Base-by-base conservation (phyloP, 2,329 filamentous ascomycete species). In the Bretziella fagacearum region DNA sequence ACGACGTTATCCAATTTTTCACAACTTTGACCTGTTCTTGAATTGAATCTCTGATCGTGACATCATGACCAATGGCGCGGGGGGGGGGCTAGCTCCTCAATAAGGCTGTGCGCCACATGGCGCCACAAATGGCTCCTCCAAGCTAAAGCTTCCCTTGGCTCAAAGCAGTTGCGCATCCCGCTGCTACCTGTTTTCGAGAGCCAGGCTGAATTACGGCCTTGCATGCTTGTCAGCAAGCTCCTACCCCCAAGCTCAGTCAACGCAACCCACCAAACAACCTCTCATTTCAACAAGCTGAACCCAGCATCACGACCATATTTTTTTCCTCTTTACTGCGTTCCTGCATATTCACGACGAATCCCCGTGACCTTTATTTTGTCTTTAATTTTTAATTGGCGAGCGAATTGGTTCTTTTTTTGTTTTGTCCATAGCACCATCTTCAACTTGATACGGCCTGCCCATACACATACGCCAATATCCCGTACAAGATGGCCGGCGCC, bases 401-500 rank as follows among this genome's bases (percentile, higher is more conserved):
- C 33, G 41, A 32, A 33, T 33, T 44, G 22, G 20, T 23, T 36
- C 27, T n/a, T n/a, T n/a, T n/a, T n/a, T n/a, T n/a, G n/a, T n/a
- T n/a, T n/a, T n/a, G n/a, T n/a, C n/a, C n/a, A n/a, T n/a, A n/a
- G n/a, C n/a, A n/a, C n/a, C n/a, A n/a, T n/a, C n/a, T n/a, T n/a
- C n/a, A n/a, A n/a, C n/a, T n/a, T n/a, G n/a, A 23, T 23, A 30
- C 44, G 30, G 15, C 32, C 5, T 11, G 18, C 47, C 10, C 29
- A 29, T n/a, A 20, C 18, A 18, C 30, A 44, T 15, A n/a, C 36
- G 29, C 15, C 23, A 25, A 25, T 27, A 47, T 20, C 18, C 30
- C 10, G 71, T 79, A 82, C 69, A 68, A 89, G 59, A 74, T 76
- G 55, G 86, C 84, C 68, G 73, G 79, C 54, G 77, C 93, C 60